A percentile compares a stretch with the other conserved stretches of the same genome.
phyloP scores from a whole-genome alignment of 768 basidiomycete species.

The Rhizopogon vesiculosus region DNA sequence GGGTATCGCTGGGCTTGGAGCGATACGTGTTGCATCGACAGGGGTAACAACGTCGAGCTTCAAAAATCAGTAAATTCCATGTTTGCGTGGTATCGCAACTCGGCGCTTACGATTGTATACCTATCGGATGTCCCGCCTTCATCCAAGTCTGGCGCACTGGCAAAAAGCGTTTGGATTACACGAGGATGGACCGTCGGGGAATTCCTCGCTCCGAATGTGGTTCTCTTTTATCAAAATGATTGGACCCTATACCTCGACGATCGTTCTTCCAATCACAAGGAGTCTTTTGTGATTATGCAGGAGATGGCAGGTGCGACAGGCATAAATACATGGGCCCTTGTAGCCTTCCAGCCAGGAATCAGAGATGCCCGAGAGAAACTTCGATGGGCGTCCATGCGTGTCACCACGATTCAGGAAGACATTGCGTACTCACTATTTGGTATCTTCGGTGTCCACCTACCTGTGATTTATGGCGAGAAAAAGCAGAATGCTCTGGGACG shows the following conservation, averaged over 20 bases:
- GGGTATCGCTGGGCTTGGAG: slow-evolving; percentile 4
- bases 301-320: background rate
- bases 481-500: background rate
- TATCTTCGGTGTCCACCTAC: background rate
- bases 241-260: background rate
- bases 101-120: background rate
- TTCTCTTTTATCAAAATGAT: background rate
- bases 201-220: background rate
- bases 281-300: background rate
- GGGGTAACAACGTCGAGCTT: slow-evolving; percentile 6
- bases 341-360: background rate
- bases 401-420: background rate
- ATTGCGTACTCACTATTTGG: slow-evolving; percentile 2
- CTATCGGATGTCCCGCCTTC: background rate
- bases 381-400: background rate
- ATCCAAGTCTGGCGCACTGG: background rate
- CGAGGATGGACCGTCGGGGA: slow-evolving; percentile 2
- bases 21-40: slow-evolving; percentile 12
- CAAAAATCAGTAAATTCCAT: background rate
- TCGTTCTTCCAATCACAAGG: background rate
- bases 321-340: background rate
- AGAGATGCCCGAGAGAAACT: background rate
- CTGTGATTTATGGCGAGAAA: background rate
- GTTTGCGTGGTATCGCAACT: background rate
- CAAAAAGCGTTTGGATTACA: background rate